Percentiles rank a stretch among this genome's conserved stretches.
Conservation (phyloP, 2,329 filamentous ascomycete species). For the Bipolaris zeicola region DNA sequence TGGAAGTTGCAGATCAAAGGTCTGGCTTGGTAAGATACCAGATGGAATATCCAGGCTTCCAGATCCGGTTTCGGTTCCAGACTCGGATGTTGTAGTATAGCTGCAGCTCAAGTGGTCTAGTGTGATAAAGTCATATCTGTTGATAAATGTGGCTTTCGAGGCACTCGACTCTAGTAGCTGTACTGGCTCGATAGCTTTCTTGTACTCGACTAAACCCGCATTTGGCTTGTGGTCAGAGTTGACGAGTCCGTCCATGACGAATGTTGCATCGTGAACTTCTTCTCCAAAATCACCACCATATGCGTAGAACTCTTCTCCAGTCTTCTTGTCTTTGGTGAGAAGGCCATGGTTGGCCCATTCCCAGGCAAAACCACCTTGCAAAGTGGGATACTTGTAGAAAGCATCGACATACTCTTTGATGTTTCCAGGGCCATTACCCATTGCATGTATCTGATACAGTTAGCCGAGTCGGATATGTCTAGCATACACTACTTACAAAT, state of each 20-base stretch:
- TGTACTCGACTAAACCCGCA: constrained; percentile 51
- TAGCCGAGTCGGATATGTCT: background rate
- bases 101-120: constrained; percentile 43
- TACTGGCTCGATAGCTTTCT: constrained; percentile 53
- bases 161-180: constrained; percentile 34
- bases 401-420: constrained; percentile 70
- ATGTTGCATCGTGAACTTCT: constrained; percentile 50
- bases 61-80: constrained; percentile 5
- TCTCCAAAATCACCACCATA: constrained; percentile 55
- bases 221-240: constrained; percentile 51
- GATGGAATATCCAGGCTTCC: constrained; percentile 33
- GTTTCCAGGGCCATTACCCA: constrained; percentile 76
- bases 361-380: constrained; percentile 66
- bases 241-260: constrained; percentile 54
- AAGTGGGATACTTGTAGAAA: constrained; percentile 64
- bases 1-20: constrained; percentile 34
- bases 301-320: constrained; percentile 49
- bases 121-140: constrained; percentile 46
- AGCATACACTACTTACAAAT: constrained; percentile 44
- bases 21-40: constrained; percentile 32
- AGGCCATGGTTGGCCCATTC: constrained; percentile 56
- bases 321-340: constrained; percentile 47
- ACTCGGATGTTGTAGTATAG: constrained; percentile 20
- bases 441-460: constrained; percentile 58
- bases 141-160: constrained; percentile 38